Percentiles rank a stretch among this genome's conserved stretches.
Evolutionary conservation across 139 green algal species (phyloP).

Genomic region (Asterochloris erici): DNA sequence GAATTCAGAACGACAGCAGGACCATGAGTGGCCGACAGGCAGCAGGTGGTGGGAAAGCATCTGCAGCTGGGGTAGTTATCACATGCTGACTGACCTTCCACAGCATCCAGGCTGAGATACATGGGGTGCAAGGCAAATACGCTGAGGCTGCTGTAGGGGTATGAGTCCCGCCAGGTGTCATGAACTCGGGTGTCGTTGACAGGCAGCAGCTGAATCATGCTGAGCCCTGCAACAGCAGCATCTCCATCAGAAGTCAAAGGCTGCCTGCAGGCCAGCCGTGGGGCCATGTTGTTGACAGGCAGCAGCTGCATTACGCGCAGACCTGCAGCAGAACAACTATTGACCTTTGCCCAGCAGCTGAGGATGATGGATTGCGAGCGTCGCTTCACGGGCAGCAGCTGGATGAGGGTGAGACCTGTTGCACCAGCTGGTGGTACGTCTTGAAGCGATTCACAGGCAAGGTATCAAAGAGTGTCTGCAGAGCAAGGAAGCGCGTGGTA

Average conservation of each 20-base stretch:
- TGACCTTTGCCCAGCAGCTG: too few species aligned
- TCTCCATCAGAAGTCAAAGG: neutral
- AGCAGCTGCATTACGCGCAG: constrained; percentile 88
- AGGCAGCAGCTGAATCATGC: constrained; percentile 88
- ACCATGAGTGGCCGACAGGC: neutral
- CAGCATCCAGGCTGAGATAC: constrained; percentile 63
- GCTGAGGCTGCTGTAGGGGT: constrained; percentile 87
- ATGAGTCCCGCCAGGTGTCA: constrained; percentile 90
- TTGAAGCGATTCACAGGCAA: too few species aligned
- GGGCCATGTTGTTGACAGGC: constrained; percentile 97
- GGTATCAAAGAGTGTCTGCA: too few species aligned
- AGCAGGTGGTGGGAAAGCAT: constrained; percentile 7
- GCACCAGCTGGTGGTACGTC: too few species aligned
- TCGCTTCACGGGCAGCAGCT: too few species aligned
- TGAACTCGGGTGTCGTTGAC: constrained; percentile 95
- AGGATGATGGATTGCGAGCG: too few species aligned
- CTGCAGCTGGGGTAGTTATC: constrained; percentile 1
- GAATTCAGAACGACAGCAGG: too few species aligned
- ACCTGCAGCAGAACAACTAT: constrained; percentile 22
- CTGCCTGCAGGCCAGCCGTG: neutral
- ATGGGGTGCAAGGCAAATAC: constrained; percentile 92
- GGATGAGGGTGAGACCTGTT: too few species aligned
- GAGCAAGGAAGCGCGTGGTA: too few species aligned
- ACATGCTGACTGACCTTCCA: constrained; percentile 16
- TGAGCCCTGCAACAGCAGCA: constrained; percentile 38